Evolutionary conservation across 768 basidiomycete species (phyloP).

Genomic region (Strobilomyces confusus): DNA sequence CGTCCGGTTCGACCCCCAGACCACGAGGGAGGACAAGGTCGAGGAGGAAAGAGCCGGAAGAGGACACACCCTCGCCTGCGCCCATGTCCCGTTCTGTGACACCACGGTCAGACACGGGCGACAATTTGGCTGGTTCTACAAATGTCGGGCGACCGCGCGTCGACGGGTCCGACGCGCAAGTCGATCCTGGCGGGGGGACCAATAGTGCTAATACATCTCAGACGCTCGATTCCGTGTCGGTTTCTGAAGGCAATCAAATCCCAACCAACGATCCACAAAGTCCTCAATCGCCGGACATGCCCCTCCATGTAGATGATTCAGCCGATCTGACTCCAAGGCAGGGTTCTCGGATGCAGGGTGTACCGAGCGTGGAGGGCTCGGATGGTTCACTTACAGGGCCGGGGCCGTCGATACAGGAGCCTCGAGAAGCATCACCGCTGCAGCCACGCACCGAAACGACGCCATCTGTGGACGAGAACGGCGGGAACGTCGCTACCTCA

Average conservation of each 20-base stretch:
- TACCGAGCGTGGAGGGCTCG: neutral
- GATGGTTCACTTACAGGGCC: neutral
- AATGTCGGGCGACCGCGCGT: neutral
- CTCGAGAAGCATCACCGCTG: slow-evolving; percentile 5
- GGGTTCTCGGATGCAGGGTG: slow-evolving; percentile 1
- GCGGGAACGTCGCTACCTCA: neutral
- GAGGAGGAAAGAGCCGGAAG: slow-evolving; percentile 4
- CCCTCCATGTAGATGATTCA: slow-evolving; percentile 3
- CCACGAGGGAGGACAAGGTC: slow-evolving; percentile 10
- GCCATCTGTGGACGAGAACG: slow-evolving; percentile 5
- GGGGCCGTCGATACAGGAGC: neutral
- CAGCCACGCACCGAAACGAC: slow-evolving; percentile 7
- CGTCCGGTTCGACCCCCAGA: slow-evolving; percentile 1
- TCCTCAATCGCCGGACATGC: neutral
- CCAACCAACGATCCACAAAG: neutral
- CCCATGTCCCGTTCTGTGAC: slow-evolving; percentile 13
- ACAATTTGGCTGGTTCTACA: neutral
- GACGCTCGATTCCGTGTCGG: slow-evolving; percentile 4
- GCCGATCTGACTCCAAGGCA: slow-evolving; percentile 19
- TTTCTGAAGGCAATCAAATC: neutral
- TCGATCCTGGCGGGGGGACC: slow-evolving; percentile 23
- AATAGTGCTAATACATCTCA: neutral
- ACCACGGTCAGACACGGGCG: slow-evolving; percentile 14
- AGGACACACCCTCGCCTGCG: slow-evolving; percentile 1
- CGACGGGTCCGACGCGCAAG: slow-evolving; percentile 5